Evolutionary conservation across 495 filamentous ascomycete genomes (phyloP).

Genomic region (Xanthoparmelia taractica): DNA sequence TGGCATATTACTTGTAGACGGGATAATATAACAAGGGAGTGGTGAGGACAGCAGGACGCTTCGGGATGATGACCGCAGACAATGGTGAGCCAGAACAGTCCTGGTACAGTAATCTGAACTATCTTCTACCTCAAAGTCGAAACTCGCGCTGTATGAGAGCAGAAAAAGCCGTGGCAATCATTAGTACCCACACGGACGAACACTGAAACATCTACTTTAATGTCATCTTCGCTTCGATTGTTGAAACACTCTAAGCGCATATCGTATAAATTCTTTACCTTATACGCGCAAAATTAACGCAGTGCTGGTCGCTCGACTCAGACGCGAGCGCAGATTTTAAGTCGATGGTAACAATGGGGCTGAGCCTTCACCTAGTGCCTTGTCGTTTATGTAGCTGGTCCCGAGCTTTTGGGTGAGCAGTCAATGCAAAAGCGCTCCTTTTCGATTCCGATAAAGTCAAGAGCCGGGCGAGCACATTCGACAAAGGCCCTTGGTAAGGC

Average conservation of each 20-base stretch:
- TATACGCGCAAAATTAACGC: neutral
- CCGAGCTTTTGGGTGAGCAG: neutral
- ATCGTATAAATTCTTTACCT: neutral
- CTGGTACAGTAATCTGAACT: neutral
- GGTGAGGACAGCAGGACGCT: neutral
- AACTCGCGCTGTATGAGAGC: neutral
- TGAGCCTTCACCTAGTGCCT: neutral
- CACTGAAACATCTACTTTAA: too few species aligned
- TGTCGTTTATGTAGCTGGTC: neutral
- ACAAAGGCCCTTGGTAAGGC: too few species aligned
- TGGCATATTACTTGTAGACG: neutral
- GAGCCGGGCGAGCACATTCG: neutral
- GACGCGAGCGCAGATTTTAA: neutral
- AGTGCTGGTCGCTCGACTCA: neutral
- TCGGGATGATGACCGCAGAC: neutral
- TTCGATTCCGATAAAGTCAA: neutral
- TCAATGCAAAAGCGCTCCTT: neutral
- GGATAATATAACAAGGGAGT: neutral
- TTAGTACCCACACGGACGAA: too few species aligned
- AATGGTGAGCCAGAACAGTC: neutral
- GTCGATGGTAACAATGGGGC: neutral
- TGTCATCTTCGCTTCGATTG: neutral
- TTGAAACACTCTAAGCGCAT: neutral
- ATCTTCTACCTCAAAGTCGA: neutral
- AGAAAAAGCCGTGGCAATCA: neutral